phyloP scores from a whole-genome alignment of 1,284 basidiomycete species.

The Trametes sp. region DNA sequence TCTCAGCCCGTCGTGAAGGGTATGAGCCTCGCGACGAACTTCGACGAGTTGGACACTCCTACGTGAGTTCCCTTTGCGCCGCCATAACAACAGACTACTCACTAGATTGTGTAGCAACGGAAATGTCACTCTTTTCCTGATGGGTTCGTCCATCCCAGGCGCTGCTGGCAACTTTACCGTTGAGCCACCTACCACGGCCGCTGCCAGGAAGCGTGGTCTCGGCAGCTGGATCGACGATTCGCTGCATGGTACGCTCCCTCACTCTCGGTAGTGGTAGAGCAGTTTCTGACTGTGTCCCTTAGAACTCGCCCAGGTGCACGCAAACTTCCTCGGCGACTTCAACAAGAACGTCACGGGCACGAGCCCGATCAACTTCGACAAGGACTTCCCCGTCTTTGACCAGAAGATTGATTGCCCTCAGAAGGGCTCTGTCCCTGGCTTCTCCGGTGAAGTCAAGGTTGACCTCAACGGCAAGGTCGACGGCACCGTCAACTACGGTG shows the following conservation, averaged over 20 bases:
- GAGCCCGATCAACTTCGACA: conserved; percentile 36
- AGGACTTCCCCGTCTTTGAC: conserved; percentile 51
- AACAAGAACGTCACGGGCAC: conserved; percentile 33
- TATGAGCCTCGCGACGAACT: conserved; percentile 53
- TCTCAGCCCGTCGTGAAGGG: conserved; percentile 48
- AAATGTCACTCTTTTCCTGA: conserved; percentile 49
- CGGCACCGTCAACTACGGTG: conserved; percentile 48
- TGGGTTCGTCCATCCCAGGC: conserved; percentile 50
- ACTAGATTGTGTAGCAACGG: conserved; percentile 37
- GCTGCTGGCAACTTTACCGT: conserved; percentile 44
- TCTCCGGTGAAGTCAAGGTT: conserved; percentile 47
- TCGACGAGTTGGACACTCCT: conserved; percentile 50
- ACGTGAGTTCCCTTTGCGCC: conserved; percentile 30
- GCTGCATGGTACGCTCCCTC: not conserved
- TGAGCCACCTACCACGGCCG: conserved; percentile 27
- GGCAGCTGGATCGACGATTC: conserved; percentile 18
- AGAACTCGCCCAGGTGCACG: conserved; percentile 14
- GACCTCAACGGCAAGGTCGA: conserved; percentile 49
- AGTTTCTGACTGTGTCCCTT: not conserved
- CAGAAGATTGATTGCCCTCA: conserved; percentile 50
- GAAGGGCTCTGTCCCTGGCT: conserved; percentile 29
- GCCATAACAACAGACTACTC: not conserved
- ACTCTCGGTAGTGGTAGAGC: not conserved
- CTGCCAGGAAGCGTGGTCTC: conserved; percentile 21
- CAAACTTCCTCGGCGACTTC: conserved; percentile 15